Evolutionary conservation across 257 asterid genomes (phyloP).

Genomic region (Solanum tacnaense): DNA sequence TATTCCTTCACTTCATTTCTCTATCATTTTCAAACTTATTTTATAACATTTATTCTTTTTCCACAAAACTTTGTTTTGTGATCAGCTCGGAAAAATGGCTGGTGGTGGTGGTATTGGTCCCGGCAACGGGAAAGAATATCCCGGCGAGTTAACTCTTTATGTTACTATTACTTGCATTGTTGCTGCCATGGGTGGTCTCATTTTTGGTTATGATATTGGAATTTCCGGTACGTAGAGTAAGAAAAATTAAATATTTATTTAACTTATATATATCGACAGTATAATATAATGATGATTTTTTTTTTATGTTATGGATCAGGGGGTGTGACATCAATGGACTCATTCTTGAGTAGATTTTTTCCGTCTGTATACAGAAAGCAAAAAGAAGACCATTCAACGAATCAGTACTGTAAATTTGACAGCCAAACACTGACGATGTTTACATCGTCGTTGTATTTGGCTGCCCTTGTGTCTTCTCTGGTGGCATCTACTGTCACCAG

Average conservation of each 20-base stretch:
- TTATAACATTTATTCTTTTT: not conserved
- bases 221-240: conserved; percentile 47
- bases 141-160: conserved; percentile 61
- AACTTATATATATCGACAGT: not conserved
- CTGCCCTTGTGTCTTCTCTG: conserved; percentile 61
- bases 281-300: not conserved
- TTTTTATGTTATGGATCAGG: conserved; percentile 22
- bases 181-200: conserved; percentile 96
- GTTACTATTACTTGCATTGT: conserved; percentile 60
- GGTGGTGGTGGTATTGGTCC: conserved; percentile 61
- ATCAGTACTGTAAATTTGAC: conserved; percentile 83
- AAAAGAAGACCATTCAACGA: conserved; percentile 29
- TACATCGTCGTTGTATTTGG: conserved; percentile 77
- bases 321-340: conserved; percentile 83
- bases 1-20: not conserved
- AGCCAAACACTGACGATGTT: conserved; percentile 60
- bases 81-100: conserved; percentile 36
- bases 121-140: conserved; percentile 50
- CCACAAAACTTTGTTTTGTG: not conserved
- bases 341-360: conserved; percentile 57
- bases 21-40: not conserved
- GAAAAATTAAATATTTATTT: not conserved
- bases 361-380: conserved; percentile 47
- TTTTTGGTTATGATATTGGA: conserved; percentile 84
- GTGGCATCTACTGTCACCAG: conserved; percentile 64